These are phyloP conservation scores for Ramaria rubella DNA, from an alignment of 768 basidiomycete species.

Conservation along the genomic window DNA sequence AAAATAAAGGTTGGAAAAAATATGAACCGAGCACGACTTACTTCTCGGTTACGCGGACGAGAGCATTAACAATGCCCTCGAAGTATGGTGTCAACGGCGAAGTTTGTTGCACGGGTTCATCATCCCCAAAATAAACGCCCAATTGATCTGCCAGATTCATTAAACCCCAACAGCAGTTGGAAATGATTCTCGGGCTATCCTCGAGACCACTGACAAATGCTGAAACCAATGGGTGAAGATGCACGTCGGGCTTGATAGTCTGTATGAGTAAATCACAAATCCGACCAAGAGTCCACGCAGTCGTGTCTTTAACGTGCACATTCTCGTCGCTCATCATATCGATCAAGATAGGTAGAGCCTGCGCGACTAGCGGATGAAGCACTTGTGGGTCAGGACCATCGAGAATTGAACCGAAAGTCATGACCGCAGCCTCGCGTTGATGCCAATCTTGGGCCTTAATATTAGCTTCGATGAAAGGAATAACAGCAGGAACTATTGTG, in stretches of 20 bases:
- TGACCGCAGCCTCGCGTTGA: slow-evolving; percentile 91
- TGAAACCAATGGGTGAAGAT: slow-evolving; percentile 75
- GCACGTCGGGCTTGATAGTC: slow-evolving; percentile 83
- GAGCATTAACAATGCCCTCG: slow-evolving; percentile 75
- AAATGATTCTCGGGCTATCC: slow-evolving; percentile 77
- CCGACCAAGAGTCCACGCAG: slow-evolving; percentile 94
- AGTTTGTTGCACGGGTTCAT: slow-evolving; percentile 44
- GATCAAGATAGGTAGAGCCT: slow-evolving; percentile 90
- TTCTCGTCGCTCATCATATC: slow-evolving; percentile 90
- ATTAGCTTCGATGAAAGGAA: slow-evolving; percentile 96
- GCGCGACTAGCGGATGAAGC: slow-evolving; percentile 84
- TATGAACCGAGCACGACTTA: slow-evolving; percentile 28
- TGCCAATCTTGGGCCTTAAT: slow-evolving; percentile 94
- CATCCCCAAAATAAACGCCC: slow-evolving; percentile 56
- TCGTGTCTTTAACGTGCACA: slow-evolving; percentile 88
- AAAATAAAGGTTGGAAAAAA: background rate
- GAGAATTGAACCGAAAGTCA: slow-evolving; percentile 97
- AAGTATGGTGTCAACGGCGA: slow-evolving; percentile 84
- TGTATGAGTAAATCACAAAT: slow-evolving; percentile 87
- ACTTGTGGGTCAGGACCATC: slow-evolving; percentile 90
- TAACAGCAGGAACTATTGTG: slow-evolving; percentile 83
- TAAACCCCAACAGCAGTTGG: slow-evolving; percentile 94
- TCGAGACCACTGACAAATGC: slow-evolving; percentile 77
- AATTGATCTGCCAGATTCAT: slow-evolving; percentile 95
- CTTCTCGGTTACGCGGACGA: slow-evolving; percentile 86